phyloP scores from a whole-genome alignment of 257 asterid species.

The Jacaranda copaia region DNA sequence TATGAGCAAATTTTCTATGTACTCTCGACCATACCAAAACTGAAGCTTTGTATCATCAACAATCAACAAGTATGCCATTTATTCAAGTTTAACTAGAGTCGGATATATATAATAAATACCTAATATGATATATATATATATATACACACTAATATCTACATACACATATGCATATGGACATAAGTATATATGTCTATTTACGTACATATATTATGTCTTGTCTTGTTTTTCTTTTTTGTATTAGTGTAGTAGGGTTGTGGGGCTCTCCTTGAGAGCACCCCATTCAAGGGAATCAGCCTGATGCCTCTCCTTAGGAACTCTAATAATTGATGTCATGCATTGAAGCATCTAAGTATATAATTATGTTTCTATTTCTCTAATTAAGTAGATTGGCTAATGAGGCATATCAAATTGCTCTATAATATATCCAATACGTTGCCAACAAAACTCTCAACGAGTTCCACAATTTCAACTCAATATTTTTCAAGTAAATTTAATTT shows the following conservation, averaged over 20 bases:
- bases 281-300: conserved; percentile 43
- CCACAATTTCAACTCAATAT: too few relatives aligned
- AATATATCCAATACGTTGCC: neutral
- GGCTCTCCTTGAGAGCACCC: conserved; percentile 49
- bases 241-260: conserved; percentile 34
- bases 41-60: too few relatives aligned
- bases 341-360: conserved; percentile 53
- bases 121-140: too few relatives aligned
- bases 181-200: neutral
- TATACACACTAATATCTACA: neutral
- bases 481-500: too few relatives aligned
- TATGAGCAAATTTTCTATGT: too few relatives aligned
- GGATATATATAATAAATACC: too few relatives aligned
- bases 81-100: too few relatives aligned
- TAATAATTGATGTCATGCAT: conserved; percentile 69
- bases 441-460: neutral
- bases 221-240: neutral
- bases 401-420: neutral
- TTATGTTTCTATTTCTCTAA: conserved; percentile 55
- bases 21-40: too few relatives aligned
- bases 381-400: neutral
- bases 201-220: neutral
- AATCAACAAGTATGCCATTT: too few relatives aligned
- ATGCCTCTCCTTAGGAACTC: conserved; percentile 47
- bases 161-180: neutral